Evolutionary conservation across 768 basidiomycete species (phyloP), one percentile per base, ranked within the genome.

Genomic region (Xerocomellus intermedius): DNA sequence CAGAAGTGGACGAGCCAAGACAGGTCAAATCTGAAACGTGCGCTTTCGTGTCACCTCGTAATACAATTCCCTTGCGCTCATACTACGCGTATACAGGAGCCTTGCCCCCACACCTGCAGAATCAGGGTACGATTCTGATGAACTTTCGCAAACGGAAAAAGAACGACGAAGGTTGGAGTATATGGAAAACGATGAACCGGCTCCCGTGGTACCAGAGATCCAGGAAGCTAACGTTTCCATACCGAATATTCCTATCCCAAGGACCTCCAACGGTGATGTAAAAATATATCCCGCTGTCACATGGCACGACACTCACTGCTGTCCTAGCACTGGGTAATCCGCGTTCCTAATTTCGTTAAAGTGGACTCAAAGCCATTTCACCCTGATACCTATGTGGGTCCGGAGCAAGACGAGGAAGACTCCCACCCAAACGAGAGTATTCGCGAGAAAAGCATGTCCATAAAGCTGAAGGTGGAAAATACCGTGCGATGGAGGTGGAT

Each of bases 401-500:
- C 91, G 17, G 91, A 93, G 63, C 86, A 89, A 32, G 89, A 91
- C 38, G 81, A 84, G 32, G 85, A 83, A 39, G 82, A 86, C 46
- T 64, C 74, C 16, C 77, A 79, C 30, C 76, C 81, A 48, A 79
- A 75, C 10, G 85, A 85, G 53, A 83, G 78, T 14, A 70, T 85
- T 22, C 83, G 85, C 50, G 88, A 91, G 71, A 86, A 86, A 72
- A 88, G 87, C 53, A 90, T 89, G 85, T 79, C 83, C 42, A 86
- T 91, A 65, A 93, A 91, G 68, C 80, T 91, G 46, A 87, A 90
- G 61, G 91, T 97, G 8, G 91, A 94, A 76, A 97, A 97, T 70
- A 95, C 94, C 6, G 79, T 98, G 19, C 82, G 97, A 37, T 99
- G 97, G 97, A 84, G 87, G 63, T 99, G 97, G 97, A 78, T 79